Evolutionary conservation across 2,329 filamentous ascomycete species (phyloP).

Genomic region (Diaporthe velutina): DNA sequence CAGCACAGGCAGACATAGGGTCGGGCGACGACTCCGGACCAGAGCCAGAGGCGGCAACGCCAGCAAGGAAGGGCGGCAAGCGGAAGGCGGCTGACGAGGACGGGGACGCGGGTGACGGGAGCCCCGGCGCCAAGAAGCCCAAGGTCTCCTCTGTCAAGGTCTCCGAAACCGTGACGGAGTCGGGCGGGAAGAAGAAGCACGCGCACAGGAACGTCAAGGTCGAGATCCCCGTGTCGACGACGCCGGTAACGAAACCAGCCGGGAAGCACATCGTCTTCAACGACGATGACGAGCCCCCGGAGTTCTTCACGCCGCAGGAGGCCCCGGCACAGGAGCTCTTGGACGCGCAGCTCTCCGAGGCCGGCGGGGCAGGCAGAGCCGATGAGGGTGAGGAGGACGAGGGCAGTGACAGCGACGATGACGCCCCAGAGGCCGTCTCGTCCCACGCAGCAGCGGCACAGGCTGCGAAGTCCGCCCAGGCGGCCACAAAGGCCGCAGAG

Average conservation of each 20-base stretch:
- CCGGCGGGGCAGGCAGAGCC: constrained; percentile 37
- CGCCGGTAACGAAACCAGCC: constrained; percentile 40
- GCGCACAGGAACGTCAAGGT: constrained; percentile 40
- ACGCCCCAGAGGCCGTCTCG: constrained; percentile 71
- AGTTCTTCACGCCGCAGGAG: constrained; percentile 49
- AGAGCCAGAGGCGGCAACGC: constrained; percentile 17
- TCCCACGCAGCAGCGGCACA: constrained; percentile 62
- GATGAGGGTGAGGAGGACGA: constrained; percentile 43
- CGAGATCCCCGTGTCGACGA: constrained; percentile 42
- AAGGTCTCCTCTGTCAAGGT: constrained; percentile 44
- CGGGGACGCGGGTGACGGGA: background rate
- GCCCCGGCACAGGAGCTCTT: constrained; percentile 43
- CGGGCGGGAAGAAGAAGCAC: constrained; percentile 40
- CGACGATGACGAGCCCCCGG: constrained; percentile 44
- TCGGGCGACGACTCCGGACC: constrained; percentile 15
- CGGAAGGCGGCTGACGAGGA: constrained; percentile 32
- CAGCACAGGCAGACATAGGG: constrained; percentile 32
- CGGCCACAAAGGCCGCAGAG: constrained; percentile 62
- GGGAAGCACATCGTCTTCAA: constrained; percentile 48
- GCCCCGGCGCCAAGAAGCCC: constrained; percentile 37
- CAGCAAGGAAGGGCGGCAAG: constrained; percentile 32
- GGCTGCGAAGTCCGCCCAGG: constrained; percentile 59
- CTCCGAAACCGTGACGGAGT: constrained; percentile 32
- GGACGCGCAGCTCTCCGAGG: constrained; percentile 40
- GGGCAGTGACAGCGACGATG: constrained; percentile 57